Conservation (phyloP, 495 filamentous ascomycete genomes). For the Trichoderma virens region DNA sequence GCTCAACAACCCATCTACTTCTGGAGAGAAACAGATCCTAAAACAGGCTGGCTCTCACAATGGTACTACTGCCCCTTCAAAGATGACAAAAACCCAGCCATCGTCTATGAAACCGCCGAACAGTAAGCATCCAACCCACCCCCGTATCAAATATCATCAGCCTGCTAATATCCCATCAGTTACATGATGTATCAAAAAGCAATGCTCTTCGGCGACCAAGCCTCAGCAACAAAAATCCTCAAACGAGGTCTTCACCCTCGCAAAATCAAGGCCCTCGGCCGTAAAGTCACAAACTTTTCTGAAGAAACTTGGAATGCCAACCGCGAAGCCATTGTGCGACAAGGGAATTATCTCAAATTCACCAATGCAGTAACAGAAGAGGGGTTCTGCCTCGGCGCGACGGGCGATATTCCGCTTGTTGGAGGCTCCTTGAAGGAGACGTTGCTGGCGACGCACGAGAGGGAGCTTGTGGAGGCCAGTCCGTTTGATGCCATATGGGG, state of each 20-base stretch:
- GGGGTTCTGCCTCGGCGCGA: not conserved
- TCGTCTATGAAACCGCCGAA: constrained; percentile 30
- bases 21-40: constrained; percentile 22
- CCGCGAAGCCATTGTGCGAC: constrained; percentile 48
- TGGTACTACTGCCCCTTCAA: constrained; percentile 27
- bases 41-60: constrained; percentile 27
- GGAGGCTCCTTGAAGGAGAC: constrained; percentile 25
- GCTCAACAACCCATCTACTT: constrained; percentile 23
- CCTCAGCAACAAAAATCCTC: constrained; percentile 35
- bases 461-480: constrained; percentile 56
- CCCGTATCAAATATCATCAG: not conserved
- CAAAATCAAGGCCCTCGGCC: constrained; percentile 47
- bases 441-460: constrained; percentile 49
- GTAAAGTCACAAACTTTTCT: constrained; percentile 48
- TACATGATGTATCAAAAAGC: constrained; percentile 63
- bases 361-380: constrained; percentile 22
- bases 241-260: constrained; percentile 27
- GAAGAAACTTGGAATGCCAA: constrained; percentile 44
- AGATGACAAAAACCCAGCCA: constrained; percentile 16
- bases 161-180: constrained; percentile 16
- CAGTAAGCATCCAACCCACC: constrained; percentile 15
- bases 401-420: not conserved
- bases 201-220: constrained; percentile 40
- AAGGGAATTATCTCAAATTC: constrained; percentile 57
- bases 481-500: constrained; percentile 62